Evolutionary conservation across 2,329 filamentous ascomycete genomes (phyloP), one percentile per base, ranked within the genome.

Genomic region (Aspergillus sp.): DNA sequence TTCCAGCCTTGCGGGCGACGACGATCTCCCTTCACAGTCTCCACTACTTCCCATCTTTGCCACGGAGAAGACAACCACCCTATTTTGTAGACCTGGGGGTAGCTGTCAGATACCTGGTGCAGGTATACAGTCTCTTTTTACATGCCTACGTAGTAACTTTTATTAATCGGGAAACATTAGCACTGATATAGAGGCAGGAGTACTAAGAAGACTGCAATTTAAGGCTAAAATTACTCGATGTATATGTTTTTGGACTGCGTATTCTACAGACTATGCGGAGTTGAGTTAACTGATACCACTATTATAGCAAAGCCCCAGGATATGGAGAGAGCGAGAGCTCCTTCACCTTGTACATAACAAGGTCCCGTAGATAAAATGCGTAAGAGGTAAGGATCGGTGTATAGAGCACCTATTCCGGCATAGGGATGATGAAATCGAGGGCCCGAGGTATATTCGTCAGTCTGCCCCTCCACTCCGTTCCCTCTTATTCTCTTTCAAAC

Each of bases 401-500:
- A 15, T 41, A 15, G 15, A 41, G 34, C 34, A 41, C 34, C 34
- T 15, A 41, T 41, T 41, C 34, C 11, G 34, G 34, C 34, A 41
- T 11, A 41, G 13, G 34, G 34, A 41, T 41, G 34, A 41, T 41
- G 34, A 54, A 51, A 48, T 47, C 45, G 28, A 55, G 13, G 43
- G 34, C 43, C 52, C 23, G 38, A 28, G 15, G 25, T 55, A 55
- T 55, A 34, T 55, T 28, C 43, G 31, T 48, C n/a, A 15, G 46
- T 45, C 25, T 23, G 28, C 23, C 47, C 46, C 53, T 48, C 34
- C 53, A 45, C 34, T 48, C 51, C 11, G 25, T 28, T 31, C 22
- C 17, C 34, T n/a, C 51, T 22, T 34, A 11, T 15, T 19, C 43
- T 11, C 9, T 31, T 15, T 49, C 31, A 25, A 15, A 52, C 43